phyloP scores from a whole-genome alignment of 768 basidiomycete species.

The Naganishia antarctica region DNA sequence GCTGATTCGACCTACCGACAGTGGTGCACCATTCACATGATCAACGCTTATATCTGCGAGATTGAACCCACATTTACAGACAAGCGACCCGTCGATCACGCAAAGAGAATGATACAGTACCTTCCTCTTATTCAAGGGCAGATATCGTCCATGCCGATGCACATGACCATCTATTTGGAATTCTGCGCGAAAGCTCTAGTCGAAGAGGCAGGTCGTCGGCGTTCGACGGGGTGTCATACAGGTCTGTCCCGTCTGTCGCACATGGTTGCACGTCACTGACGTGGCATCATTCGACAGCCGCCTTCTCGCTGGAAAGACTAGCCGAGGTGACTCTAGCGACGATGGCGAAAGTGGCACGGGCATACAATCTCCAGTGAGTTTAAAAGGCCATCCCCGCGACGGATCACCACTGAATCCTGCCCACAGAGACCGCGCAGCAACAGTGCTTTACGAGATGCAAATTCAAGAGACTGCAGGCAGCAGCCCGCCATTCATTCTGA shows the following conservation, averaged over 20 bases:
- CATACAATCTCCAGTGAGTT: slow-evolving; percentile 1
- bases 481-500: slow-evolving; percentile 10
- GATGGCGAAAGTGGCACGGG: slow-evolving; percentile 8
- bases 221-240: neutral
- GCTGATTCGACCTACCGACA: neutral
- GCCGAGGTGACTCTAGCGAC: neutral
- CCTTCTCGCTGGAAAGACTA: neutral
- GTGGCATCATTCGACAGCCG: neutral
- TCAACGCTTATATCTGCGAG: slow-evolving; percentile 17
- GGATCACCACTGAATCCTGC: neutral
- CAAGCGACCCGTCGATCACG: slow-evolving; percentile 17
- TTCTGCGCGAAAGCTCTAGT: slow-evolving; percentile 11
- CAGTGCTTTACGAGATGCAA: neutral
- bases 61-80: neutral
- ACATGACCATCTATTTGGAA: slow-evolving; percentile 13
- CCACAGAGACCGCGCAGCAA: neutral
- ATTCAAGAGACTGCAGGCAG: neutral
- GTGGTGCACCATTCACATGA: slow-evolving; percentile 11
- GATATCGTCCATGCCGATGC: neutral
- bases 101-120: slow-evolving; percentile 6
- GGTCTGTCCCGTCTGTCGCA: neutral
- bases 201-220: slow-evolving; percentile 1
- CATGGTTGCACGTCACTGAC: neutral
- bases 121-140: neutral
- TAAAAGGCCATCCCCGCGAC: neutral